Base-by-base conservation (phyloP, 2,329 filamentous ascomycete species). In the Colletotrichum scovillei region DNA sequence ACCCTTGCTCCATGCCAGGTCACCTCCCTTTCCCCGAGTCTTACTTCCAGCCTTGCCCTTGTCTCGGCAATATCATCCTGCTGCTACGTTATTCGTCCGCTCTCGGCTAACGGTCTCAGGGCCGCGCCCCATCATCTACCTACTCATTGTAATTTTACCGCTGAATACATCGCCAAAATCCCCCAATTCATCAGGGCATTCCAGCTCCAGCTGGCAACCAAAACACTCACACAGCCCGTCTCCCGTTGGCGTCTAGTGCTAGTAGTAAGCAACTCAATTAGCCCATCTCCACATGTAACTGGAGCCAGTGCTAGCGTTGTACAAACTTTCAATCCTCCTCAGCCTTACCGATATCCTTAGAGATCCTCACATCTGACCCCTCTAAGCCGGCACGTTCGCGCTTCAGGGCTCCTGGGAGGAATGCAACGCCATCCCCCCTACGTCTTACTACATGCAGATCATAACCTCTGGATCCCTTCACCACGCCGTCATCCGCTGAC, bases 361-460 rank as follows among this genome's bases (percentile, higher is more conserved):
- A 12, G 6, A 62, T 30, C 35, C 35, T 62, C 35, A 35, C 58
- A 24, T 62, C 58, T 46, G 24, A 46, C 35, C 16, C 14, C 2
- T 14, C 6, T 16, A 16, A 12, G 16, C 58, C 22, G 42, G 26
- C 60, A 52, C 26, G 6, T 22, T 28, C 38, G n/a, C 42, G 35
- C 26, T 52, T 14, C 11, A 9, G 28, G 7, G 22, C 35, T 60
- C 9, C 58, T 12, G 22, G 58, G 9, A 49, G 35, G 26, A 24
- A 24, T 32, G 26, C 8, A 11, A 30, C 1, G 26, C 38, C 28
- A 28, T 22, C 9, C n/a, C 22, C 19, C n/a, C 19, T 49, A 12
- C 4, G 58, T 49, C 66, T 56, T 35, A 46, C 32, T 26, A 35
- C 59, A 57, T 63, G 66, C 32, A 68, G 46, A 63, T 53, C 30